Evolutionary conservation across 495 filamentous ascomycete species (phyloP).

Genomic region (Neurospora sp.): DNA sequence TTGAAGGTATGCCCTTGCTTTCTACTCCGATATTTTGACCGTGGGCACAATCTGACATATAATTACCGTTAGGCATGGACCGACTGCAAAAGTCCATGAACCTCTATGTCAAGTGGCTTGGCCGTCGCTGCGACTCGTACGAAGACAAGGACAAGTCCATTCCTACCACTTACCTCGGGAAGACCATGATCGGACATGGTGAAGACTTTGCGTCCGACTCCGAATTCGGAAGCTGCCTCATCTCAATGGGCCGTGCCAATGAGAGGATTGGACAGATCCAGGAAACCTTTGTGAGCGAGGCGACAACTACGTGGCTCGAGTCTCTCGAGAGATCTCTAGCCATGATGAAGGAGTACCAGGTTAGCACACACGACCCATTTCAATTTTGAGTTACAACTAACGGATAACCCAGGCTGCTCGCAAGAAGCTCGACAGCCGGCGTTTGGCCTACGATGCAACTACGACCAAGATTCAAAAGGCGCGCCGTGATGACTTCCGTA

Average conservation of each 20-base stretch:
- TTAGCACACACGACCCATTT: slow-evolving; percentile 3
- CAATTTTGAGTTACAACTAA: slow-evolving; percentile 4
- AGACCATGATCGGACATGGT: slow-evolving; percentile 81
- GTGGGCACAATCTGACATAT: background rate
- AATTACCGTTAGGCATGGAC: slow-evolving; percentile 60
- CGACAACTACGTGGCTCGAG: slow-evolving; percentile 84
- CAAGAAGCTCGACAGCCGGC: slow-evolving; percentile 89
- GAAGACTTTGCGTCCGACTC: slow-evolving; percentile 90
- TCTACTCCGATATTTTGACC: background rate
- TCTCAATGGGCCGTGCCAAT: slow-evolving; percentile 72
- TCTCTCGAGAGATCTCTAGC: slow-evolving; percentile 78
- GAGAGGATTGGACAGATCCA: slow-evolving; percentile 83
- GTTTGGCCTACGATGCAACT: slow-evolving; percentile 86
- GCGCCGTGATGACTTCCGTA: slow-evolving; percentile 84
- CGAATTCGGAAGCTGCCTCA: slow-evolving; percentile 84
- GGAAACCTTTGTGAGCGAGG: slow-evolving; percentile 71
- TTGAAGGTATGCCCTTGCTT: slow-evolving; percentile 57
- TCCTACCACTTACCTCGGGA: slow-evolving; percentile 71
- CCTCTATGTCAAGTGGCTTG: slow-evolving; percentile 81
- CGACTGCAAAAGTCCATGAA: slow-evolving; percentile 85
- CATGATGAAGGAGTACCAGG: slow-evolving; percentile 98
- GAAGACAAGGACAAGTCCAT: slow-evolving; percentile 74
- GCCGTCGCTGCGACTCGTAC: slow-evolving; percentile 72
- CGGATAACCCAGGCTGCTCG: slow-evolving; percentile 51
- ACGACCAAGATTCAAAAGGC: slow-evolving; percentile 86